A percentile compares a stretch with the other conserved stretches of the same genome.
These are phyloP conservation scores for Capillidium heterosporum DNA, from an alignment of 371 early-diverging fungal genomes.

Conservation along the genomic window DNA sequence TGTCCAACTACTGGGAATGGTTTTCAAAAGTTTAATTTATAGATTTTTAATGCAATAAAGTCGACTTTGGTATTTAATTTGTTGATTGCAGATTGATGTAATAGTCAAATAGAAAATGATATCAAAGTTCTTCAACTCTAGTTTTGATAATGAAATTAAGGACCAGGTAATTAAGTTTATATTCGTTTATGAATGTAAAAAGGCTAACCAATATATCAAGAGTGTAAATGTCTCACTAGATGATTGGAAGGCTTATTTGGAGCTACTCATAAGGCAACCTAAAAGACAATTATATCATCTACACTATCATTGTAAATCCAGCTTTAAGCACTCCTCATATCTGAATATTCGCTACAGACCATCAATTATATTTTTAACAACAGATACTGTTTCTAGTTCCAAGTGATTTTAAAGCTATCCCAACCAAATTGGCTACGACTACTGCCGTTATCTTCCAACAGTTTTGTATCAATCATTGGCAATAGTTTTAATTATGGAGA, in stretches of 20 bases:
- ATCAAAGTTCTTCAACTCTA: neutral
- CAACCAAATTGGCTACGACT: conserved; percentile 73
- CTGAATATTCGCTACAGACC: conserved; percentile 72
- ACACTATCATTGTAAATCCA: neutral
- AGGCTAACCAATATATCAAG: conserved; percentile 77
- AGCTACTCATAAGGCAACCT: conserved; percentile 52
- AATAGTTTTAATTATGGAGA: conserved; percentile 24
- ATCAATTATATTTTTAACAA: conserved; percentile 53
- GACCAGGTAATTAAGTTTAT: neutral
- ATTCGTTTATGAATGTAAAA: neutral
- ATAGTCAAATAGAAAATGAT: neutral
- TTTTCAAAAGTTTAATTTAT: too few relatives aligned
- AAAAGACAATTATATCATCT: conserved; percentile 34
- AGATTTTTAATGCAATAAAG: too few relatives aligned
- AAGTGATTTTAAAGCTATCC: conserved; percentile 35
- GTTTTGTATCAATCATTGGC: conserved; percentile 71
- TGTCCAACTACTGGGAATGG: too few relatives aligned
- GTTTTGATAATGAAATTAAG: neutral
- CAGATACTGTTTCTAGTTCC: conserved; percentile 19
- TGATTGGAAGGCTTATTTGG: conserved; percentile 73
- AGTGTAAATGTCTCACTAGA: conserved; percentile 54
- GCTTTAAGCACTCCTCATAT: conserved; percentile 43
- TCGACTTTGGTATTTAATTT: too few relatives aligned
- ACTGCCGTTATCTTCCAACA: conserved; percentile 61
- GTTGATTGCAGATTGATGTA: neutral